Base-by-base conservation (phyloP, 202 grass and related monocot species). In the Schoenoplectus tabernaemontani region DNA sequence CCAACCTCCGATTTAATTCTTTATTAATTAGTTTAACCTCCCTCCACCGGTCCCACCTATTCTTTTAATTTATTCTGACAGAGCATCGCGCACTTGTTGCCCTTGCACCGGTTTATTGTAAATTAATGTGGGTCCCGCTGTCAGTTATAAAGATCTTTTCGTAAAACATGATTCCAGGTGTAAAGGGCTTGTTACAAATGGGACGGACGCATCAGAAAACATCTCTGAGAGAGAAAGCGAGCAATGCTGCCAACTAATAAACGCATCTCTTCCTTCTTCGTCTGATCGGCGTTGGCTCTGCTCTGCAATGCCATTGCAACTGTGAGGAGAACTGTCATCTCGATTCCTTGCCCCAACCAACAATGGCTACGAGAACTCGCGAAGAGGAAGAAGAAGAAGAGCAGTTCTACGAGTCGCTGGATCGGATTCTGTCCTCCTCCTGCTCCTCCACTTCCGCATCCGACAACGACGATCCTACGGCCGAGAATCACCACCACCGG, bases 351-450 rank as follows among this genome's bases (percentile, higher is more conserved):
- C 50, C 16, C 77, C 24, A 63, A 24, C 24, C n/a, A 7, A 11
- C 54, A 81, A 62, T 26, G 82, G n/a, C 70, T 76, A 58, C 23
- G 44, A 32, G 1, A 66, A 26, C 4, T 17, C 26, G 44, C 9
- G 70, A 67, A 44, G 23, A 54, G 2, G 65, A 7, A 48, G 46
- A 13, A 17, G 79, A 28, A 33, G 90, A 81, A 4, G 89, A 91
- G n/a, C 89, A 92, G 87, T 99, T 92, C 86, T 92, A 95, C 86
- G 96, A 99, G 86, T 95, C 96, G 23, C 79, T 93, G 85, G 96
- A 99, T 82, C 90, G 96, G 76, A 93, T 99, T 83, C 92, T 93
- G n/a, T 99, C 96, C 20, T 95, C 93, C 26, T 97, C 93, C 36
- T 91, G 91, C 86, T 96, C 95, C 42, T 98, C 91, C 84, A 92